phyloP scores from a whole-genome alignment of 495 filamentous ascomycete genomes.

The Penicillium atrosanguineum region DNA sequence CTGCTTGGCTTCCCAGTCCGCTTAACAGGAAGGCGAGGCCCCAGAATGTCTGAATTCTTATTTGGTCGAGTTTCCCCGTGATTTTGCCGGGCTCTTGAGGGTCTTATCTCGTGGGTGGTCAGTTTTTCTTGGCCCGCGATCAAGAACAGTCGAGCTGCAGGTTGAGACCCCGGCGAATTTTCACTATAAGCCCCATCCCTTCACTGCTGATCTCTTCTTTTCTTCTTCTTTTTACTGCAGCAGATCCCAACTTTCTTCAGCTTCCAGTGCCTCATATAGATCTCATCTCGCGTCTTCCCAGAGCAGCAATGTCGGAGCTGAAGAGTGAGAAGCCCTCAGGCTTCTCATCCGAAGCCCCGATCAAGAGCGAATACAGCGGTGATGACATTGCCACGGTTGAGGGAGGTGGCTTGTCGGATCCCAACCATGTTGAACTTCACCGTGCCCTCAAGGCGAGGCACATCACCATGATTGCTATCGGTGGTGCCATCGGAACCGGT shows the following conservation, averaged over 20 bases:
- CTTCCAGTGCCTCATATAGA: background rate
- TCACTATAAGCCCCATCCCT: background rate
- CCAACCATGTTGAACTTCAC: conserved; percentile 48
- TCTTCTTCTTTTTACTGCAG: background rate
- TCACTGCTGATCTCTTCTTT: background rate
- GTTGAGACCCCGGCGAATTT: background rate
- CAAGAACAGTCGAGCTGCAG: background rate
- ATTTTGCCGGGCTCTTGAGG: background rate
- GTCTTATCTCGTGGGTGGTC: conserved; percentile 3
- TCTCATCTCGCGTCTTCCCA: background rate
- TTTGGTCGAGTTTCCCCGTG: background rate
- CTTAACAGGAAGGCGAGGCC: background rate
- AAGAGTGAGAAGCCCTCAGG: conserved; percentile 8
- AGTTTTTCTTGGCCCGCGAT: conserved; percentile 3
- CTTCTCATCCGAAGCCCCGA: conserved; percentile 4
- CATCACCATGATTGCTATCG: conserved; percentile 87
- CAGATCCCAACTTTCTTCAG: background rate
- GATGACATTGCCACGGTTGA: conserved; percentile 29
- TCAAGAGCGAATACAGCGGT: conserved; percentile 9
- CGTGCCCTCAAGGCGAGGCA: conserved; percentile 73
- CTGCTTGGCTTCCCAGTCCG: conserved; percentile 11
- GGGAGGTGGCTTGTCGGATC: conserved; percentile 22
- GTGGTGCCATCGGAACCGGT: conserved; percentile 81
- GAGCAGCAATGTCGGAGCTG: conserved; percentile 3
- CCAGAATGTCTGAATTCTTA: background rate